A percentile compares a stretch with the other conserved stretches of the same genome.
Conservation (phyloP, 2,329 filamentous ascomycete species). For the Penicillium sp. region DNA sequence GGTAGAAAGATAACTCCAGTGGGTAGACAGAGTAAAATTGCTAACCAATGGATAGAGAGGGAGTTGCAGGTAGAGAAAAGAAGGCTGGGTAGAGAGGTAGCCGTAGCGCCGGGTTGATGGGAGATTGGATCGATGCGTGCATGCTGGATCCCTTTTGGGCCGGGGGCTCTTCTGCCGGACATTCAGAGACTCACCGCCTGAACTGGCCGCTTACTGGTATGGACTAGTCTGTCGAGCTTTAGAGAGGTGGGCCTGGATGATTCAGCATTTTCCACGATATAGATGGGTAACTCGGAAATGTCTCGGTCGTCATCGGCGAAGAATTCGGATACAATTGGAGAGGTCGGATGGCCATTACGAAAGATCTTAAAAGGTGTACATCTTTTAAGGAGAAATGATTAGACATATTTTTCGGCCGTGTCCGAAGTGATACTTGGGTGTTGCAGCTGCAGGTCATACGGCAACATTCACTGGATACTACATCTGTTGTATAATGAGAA, state of each 20-base stretch:
- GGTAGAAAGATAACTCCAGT: not conserved
- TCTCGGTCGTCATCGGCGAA: too few species aligned
- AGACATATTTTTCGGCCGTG: too few species aligned
- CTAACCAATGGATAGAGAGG: not conserved
- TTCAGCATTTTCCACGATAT: not conserved
- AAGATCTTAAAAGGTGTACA: too few species aligned
- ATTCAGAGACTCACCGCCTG: slow-evolving; percentile 16
- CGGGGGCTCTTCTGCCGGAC: slow-evolving; percentile 22
- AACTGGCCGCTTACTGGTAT: slow-evolving; percentile 6
- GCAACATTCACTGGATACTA: too few species aligned
- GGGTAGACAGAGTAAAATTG: not conserved
- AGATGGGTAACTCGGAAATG: not conserved
- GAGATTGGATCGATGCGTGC: slow-evolving; percentile 23
- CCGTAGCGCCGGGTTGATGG: slow-evolving; percentile 10
- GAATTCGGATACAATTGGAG: too few species aligned
- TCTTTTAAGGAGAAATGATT: too few species aligned
- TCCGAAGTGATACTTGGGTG: too few species aligned
- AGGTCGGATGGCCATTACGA: too few species aligned
- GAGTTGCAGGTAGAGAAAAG: not conserved
- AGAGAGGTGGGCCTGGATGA: not conserved
- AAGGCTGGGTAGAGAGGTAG: not conserved
- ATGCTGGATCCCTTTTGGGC: slow-evolving; percentile 31
- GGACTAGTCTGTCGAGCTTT: slow-evolving; percentile 1
- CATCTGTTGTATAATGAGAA: too few species aligned
- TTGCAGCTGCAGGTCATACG: too few species aligned